phyloP scores from a whole-genome alignment of 495 filamentous ascomycete species.

The Xylaria cubensis region DNA sequence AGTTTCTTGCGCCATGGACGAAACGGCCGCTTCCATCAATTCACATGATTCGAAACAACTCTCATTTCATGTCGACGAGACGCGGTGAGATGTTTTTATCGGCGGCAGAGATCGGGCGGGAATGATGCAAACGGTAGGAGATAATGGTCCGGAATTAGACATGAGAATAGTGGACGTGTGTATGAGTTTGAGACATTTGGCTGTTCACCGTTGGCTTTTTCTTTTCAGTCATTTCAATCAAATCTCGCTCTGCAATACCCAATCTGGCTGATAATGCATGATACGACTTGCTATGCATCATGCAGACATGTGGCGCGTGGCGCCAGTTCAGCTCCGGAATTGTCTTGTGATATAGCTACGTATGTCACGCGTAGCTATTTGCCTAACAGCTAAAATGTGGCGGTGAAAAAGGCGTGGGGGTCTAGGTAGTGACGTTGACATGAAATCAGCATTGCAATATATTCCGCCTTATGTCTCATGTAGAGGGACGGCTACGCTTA shows the following conservation, averaged over 20 bases:
- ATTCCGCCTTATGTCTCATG: not conserved
- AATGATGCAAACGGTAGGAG: not conserved
- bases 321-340: not conserved
- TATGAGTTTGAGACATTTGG: constrained; percentile 15
- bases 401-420: not conserved
- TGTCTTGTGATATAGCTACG: constrained; percentile 12
- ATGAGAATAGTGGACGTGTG: not conserved
- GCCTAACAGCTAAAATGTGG: not conserved
- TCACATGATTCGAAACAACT: not conserved
- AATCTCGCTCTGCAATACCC: not conserved
- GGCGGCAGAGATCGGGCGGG: not conserved
- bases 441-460: not conserved
- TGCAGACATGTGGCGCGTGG: constrained; percentile 4
- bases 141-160: not conserved
- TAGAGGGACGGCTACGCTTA: not conserved
- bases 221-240: not conserved
- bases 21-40: not conserved
- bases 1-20: constrained; percentile 41
- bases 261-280: constrained; percentile 7
- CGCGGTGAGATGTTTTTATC: not conserved
- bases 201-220: not conserved
- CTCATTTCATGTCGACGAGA: not conserved
- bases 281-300: constrained; percentile 4
- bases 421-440: not conserved
- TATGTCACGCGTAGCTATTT: not conserved